Percentiles rank a stretch among this genome's conserved stretches.
These are phyloP conservation scores for Basidiobolus meristosporus DNA, from an alignment of 371 early-diverging fungal genomes.

Conservation along the genomic window DNA sequence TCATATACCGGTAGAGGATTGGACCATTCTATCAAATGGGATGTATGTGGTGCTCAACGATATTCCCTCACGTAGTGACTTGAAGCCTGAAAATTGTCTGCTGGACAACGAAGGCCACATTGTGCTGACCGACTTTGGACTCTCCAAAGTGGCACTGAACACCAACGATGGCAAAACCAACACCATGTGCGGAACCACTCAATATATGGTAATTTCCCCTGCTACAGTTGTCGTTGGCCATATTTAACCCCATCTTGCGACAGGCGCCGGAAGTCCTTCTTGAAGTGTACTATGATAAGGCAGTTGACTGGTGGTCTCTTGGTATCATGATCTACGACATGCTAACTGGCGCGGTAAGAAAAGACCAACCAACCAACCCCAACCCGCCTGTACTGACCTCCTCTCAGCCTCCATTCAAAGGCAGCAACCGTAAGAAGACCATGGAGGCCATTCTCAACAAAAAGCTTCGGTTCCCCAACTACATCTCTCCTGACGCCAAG, in stretches of 20 bases:
- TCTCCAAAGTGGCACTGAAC: conserved; percentile 59
- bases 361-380: conserved; percentile 56
- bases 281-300: conserved; percentile 29
- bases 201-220: too few species aligned
- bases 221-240: too few species aligned
- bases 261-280: conserved; percentile 52
- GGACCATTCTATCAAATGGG: conserved; percentile 3
- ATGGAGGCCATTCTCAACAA: conserved; percentile 35
- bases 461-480: conserved; percentile 24
- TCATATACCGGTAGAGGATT: conserved; percentile 37
- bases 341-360: conserved; percentile 50
- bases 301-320: conserved; percentile 64
- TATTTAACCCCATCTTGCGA: too few species aligned
- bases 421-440: conserved; percentile 18
- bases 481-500: conserved; percentile 11
- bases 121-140: conserved; percentile 55
- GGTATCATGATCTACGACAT: conserved; percentile 61
- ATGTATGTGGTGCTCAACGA: too few species aligned
- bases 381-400: conserved; percentile 58
- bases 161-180: conserved; percentile 23
- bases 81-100: conserved; percentile 38
- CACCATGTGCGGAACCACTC: conserved; percentile 65
- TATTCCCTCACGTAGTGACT: conserved; percentile 15
- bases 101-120: conserved; percentile 42
- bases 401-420: conserved; percentile 46